Conservation (phyloP, 805 yeast species). For the Candida coquimbonensis region DNA sequence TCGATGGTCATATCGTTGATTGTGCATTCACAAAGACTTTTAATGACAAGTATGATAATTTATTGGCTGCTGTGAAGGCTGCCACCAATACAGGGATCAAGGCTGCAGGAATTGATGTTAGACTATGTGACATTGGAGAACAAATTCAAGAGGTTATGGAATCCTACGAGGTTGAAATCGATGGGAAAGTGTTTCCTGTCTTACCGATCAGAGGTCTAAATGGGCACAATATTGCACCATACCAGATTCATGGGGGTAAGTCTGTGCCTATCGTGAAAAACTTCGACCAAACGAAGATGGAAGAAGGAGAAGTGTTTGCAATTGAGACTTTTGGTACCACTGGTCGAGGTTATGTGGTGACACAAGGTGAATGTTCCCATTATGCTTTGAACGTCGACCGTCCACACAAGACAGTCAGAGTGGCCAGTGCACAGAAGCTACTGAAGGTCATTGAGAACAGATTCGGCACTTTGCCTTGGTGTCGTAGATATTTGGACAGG, state of each 20-base stretch:
- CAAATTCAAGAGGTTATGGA: constrained; percentile 98
- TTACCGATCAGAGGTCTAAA: constrained; percentile 87
- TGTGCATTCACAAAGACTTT: constrained; percentile 92
- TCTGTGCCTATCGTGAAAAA: constrained; percentile 94
- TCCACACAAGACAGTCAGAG: constrained; percentile 45
- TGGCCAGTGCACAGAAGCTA: constrained; percentile 64
- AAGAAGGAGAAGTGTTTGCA: constrained; percentile 96
- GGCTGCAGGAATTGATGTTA: constrained; percentile 93
- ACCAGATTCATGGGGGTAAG: constrained; percentile 87
- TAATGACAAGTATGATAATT: constrained; percentile 72
- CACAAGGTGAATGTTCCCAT: constrained; percentile 92
- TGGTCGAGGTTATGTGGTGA: constrained; percentile 83
- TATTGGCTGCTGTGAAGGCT: constrained; percentile 78
- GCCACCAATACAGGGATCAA: constrained; percentile 92
- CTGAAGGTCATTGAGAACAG: constrained; percentile 64
- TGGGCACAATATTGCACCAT: constrained; percentile 89
- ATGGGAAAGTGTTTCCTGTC: constrained; percentile 79
- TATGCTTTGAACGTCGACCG: constrained; percentile 58
- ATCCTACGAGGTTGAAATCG: constrained; percentile 83
- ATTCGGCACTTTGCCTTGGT: constrained; percentile 94
- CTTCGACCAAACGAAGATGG: constrained; percentile 95
- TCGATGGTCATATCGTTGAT: constrained; percentile 89
- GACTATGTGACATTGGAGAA: constrained; percentile 92
- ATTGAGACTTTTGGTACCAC: constrained; percentile 98
- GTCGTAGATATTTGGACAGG: constrained; percentile 90